phyloP scores from a whole-genome alignment of 179 eudicot genomes.

The Patellifolia procumbens region DNA sequence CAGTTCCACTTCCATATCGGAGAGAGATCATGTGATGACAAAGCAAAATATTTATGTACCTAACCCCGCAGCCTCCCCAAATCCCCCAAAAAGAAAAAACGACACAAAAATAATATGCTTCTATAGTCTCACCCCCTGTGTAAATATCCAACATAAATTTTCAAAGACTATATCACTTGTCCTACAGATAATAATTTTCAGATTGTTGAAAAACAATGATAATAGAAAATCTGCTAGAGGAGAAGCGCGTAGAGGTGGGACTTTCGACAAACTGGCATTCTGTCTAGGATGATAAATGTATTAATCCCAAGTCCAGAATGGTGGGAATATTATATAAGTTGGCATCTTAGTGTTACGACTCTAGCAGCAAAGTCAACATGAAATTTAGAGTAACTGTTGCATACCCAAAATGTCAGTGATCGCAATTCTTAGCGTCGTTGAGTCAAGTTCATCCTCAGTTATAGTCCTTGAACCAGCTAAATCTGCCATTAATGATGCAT shows the following conservation, averaged over 20 bases:
- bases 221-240: not conserved
- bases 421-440: conserved; percentile 50
- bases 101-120: too few species aligned
- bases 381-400: conserved; percentile 8
- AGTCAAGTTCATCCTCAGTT: conserved; percentile 67
- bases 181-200: not conserved
- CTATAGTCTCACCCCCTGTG: too few species aligned
- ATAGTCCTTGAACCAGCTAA: conserved; percentile 63
- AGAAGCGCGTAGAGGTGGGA: not conserved
- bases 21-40: too few species aligned
- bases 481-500: conserved; percentile 65
- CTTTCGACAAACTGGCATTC: not conserved
- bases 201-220: not conserved
- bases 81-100: too few species aligned
- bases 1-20: too few species aligned
- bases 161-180: too few species aligned
- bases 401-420: conserved; percentile 54
- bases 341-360: not conserved
- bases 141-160: too few species aligned
- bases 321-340: not conserved
- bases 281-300: not conserved
- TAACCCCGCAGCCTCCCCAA: too few species aligned
- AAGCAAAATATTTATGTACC: too few species aligned
- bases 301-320: not conserved
- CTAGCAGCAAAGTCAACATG: not conserved